Evolutionary conservation across 306 rosid genomes (phyloP).

Genomic region (Vigna unguiculata): DNA sequence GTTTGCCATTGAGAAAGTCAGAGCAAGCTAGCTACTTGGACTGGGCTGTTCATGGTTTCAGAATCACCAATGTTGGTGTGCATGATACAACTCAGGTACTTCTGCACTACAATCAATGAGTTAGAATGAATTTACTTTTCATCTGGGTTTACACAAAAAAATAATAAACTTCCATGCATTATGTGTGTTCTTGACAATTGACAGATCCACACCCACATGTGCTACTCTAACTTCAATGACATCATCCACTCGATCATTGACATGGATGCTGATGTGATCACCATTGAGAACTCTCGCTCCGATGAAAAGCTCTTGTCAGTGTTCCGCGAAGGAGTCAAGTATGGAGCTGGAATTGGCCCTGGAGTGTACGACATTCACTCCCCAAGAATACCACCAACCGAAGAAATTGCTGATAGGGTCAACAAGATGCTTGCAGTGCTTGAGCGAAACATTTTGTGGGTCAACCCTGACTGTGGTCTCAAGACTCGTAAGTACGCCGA

Average conservation of each 20-base stretch:
- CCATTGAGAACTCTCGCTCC: slow-evolving; percentile 96
- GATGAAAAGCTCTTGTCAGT: slow-evolving; percentile 93
- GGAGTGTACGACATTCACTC: slow-evolving; percentile 97
- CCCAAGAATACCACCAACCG: slow-evolving; percentile 89
- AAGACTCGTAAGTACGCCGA: slow-evolving; percentile 90
- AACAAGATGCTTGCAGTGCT: slow-evolving; percentile 98
- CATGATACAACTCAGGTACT: slow-evolving; percentile 83
- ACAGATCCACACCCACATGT: slow-evolving; percentile 99
- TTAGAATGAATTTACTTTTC: not conserved
- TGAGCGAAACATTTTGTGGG: slow-evolving; percentile 93
- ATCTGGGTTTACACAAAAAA: not conserved
- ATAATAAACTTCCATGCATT: not conserved
- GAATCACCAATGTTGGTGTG: slow-evolving; percentile 84
- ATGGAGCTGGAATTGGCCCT: slow-evolving; percentile 96
- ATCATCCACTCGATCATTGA: slow-evolving; percentile 90
- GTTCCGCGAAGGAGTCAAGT: slow-evolving; percentile 95
- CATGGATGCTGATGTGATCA: slow-evolving; percentile 95
- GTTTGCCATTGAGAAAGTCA: slow-evolving; percentile 84
- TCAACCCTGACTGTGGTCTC: slow-evolving; percentile 95
- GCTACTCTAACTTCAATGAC: slow-evolving; percentile 95
- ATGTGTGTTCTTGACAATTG: not conserved
- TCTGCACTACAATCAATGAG: slow-evolving; percentile 1
- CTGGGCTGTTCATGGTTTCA: slow-evolving; percentile 94
- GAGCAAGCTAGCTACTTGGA: slow-evolving; percentile 88
- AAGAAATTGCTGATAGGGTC: slow-evolving; percentile 88